These are phyloP conservation scores for Obba rivulosa DNA, from an alignment of 768 basidiomycete genomes.

Conservation along the genomic window DNA sequence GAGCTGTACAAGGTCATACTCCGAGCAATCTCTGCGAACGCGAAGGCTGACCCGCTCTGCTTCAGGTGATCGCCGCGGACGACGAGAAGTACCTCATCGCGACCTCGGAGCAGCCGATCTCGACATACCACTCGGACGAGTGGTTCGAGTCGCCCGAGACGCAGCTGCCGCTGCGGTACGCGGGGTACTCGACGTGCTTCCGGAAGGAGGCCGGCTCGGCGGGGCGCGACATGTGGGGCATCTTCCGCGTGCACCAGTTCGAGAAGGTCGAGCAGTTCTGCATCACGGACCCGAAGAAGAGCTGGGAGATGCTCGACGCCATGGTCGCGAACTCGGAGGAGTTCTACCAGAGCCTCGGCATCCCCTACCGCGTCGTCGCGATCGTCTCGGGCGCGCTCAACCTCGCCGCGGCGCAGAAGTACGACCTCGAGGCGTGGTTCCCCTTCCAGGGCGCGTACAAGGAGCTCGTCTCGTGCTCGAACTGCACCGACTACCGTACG, in stretches of 20 bases:
- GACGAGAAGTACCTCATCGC: slow-evolving; percentile 99
- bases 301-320: slow-evolving; percentile 88
- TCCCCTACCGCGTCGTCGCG: slow-evolving; percentile 88
- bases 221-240: slow-evolving; percentile 98
- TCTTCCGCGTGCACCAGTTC: slow-evolving; percentile 99
- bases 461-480: slow-evolving; percentile 96
- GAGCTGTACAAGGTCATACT: slow-evolving; percentile 84
- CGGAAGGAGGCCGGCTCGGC: slow-evolving; percentile 98
- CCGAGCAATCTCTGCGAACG: neutral
- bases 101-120: slow-evolving; percentile 98
- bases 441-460: slow-evolving; percentile 96
- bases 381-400: slow-evolving; percentile 98
- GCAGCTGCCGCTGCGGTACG: slow-evolving; percentile 89
- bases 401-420: slow-evolving; percentile 95
- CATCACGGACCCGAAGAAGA: slow-evolving; percentile 90
- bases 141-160: slow-evolving; percentile 94
- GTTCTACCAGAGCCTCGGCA: slow-evolving; percentile 92
- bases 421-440: slow-evolving; percentile 98
- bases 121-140: slow-evolving; percentile 91
- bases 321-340: slow-evolving; percentile 90
- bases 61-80: slow-evolving; percentile 78
- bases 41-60: neutral
- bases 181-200: slow-evolving; percentile 94
- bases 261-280: slow-evolving; percentile 99
- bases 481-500: slow-evolving; percentile 99